phyloP scores from a whole-genome alignment of 208 protist species.

The Leishmania gerbilli region DNA sequence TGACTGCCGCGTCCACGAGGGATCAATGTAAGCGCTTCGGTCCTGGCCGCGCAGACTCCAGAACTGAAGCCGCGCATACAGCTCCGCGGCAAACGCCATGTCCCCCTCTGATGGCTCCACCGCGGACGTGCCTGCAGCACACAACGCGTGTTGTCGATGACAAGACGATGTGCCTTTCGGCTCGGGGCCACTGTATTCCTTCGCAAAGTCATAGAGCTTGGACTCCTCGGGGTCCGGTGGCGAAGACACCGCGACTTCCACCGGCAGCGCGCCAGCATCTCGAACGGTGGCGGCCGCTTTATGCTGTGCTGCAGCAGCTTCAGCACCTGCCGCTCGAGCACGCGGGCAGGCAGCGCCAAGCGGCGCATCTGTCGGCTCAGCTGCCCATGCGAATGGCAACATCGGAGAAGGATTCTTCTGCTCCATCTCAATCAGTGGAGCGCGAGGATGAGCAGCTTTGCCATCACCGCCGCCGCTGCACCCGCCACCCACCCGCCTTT shows the following conservation, averaged over 20 bases:
- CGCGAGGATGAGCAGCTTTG: not conserved
- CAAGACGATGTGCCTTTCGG: not conserved
- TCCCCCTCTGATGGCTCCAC: conserved; percentile 44
- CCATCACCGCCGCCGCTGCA: not conserved
- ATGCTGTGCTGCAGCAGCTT: not conserved
- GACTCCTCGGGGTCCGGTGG: not conserved
- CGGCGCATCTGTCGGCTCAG: not conserved
- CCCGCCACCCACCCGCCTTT: conserved; percentile 2
- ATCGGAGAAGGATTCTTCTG: too few relatives aligned
- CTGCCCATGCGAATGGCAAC: not conserved
- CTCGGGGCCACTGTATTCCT: not conserved
- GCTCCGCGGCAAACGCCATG: conserved; percentile 61
- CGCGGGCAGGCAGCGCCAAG: not conserved
- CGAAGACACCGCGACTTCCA: too few relatives aligned
- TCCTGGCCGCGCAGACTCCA: conserved; percentile 71
- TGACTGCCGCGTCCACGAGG: conserved; percentile 15
- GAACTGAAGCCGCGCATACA: conserved; percentile 65
- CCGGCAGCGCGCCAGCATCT: not conserved
- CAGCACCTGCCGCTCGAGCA: not conserved
- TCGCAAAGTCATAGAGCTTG: not conserved
- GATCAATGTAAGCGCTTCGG: conserved; percentile 42
- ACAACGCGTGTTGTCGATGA: not conserved
- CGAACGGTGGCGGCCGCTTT: not conserved
- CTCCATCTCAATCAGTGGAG: not conserved
- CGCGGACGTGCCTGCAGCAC: not conserved